Base-by-base conservation (phyloP, 257 asterid species). In the Solanum tacnaense region DNA sequence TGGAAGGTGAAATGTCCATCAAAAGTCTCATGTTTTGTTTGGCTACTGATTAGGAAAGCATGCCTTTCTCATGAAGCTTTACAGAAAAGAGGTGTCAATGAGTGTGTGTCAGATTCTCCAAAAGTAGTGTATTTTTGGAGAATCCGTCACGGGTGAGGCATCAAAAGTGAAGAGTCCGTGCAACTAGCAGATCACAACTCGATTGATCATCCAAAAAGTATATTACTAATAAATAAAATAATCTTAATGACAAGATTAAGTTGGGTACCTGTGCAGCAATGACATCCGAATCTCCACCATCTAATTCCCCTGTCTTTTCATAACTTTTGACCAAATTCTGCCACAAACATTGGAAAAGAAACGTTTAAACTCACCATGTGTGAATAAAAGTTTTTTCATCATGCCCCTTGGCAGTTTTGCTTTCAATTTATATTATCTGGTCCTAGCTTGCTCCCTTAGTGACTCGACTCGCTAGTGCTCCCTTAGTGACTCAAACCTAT, bases 191-290 rank as follows among this genome's bases (percentile, higher is more conserved):
- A 46, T 16, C 21, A 49, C 60, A 49, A 49, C 60, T 49, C 60
- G 23, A 49, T 49, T 49, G 60, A 49, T 49, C 3, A 49, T 15
- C 60, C 60, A 49, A 49, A 49, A 49, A 15, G 0, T 1, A 87
- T 60, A 83, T 36, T 44, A 44, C 44, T 39, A 86, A 35, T 79
- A 31, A 52, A 15, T 49, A 74, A 20, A 27, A 83, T 39, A 25
- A 56, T 29, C 49, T 39, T 32, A 46, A 72, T 16, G n/a, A 71
- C 76, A 20, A 49, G 29, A 67, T 76, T 49, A 16, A 46, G n/a
- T 1, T 44, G 41, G 3, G 6, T 89, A 95, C 99, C 97, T 96
- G 98, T 82, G 93, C 75, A 67, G 94, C 94, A 78, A 94, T 83
- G 70, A 92, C 93, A 84, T 96, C 98, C 44, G 95, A 89, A 56